Percentiles rank a stretch among this genome's conserved stretches.
Conservation (phyloP, 192 early-diverging fungal genomes). For the Gonapodya prolifera region DNA sequence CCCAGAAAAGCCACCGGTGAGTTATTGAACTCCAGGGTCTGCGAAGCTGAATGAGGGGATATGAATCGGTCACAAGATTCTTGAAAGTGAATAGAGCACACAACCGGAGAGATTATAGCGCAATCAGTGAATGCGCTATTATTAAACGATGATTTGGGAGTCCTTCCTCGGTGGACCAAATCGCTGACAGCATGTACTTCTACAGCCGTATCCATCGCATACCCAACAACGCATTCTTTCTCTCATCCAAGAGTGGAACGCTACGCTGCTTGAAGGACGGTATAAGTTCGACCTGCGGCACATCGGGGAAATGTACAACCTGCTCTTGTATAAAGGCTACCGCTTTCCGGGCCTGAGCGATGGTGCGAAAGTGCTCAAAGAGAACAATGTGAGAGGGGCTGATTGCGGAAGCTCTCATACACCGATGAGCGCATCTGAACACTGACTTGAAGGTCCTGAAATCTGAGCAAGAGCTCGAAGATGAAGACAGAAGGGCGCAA, state of each 20-base stretch:
- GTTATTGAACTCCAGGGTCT: slow-evolving; percentile 1
- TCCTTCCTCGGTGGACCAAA: slow-evolving; percentile 46
- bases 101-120: no score
- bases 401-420: background rate
- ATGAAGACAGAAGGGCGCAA: slow-evolving; percentile 78
- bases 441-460: slow-evolving; percentile 47
- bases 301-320: slow-evolving; percentile 91
- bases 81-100: no score
- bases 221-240: slow-evolving; percentile 49
- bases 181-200: slow-evolving; percentile 34
- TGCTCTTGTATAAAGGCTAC: slow-evolving; percentile 69
- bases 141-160: slow-evolving; percentile 4
- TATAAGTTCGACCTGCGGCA: slow-evolving; percentile 88
- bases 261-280: slow-evolving; percentile 70
- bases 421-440: background rate
- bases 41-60: background rate
- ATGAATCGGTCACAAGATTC: no score
- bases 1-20: slow-evolving; percentile 76
- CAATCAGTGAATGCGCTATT: background rate
- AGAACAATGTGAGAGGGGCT: background rate
- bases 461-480: slow-evolving; percentile 85
- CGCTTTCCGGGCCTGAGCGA: slow-evolving; percentile 16
- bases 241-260: slow-evolving; percentile 89
- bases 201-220: background rate
- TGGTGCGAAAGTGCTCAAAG: slow-evolving; percentile 39